These are phyloP conservation scores for Arthrocladium fulminans DNA, from an alignment of 2,329 filamentous ascomycete genomes.

Conservation along the genomic window DNA sequence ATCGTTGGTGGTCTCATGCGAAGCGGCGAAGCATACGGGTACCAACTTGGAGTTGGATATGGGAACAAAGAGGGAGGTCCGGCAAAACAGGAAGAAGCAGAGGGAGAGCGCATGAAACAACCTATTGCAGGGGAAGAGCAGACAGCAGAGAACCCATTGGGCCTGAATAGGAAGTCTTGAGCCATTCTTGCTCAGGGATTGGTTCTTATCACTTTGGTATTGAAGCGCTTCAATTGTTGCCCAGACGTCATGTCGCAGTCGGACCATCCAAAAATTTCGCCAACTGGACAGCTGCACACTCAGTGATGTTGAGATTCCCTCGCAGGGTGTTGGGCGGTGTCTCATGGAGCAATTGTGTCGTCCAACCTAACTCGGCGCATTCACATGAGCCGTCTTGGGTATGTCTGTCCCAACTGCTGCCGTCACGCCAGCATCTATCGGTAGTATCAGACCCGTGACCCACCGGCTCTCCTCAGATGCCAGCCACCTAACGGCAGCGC, in stretches of 20 bases:
- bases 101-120: constrained; percentile 19
- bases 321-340: not conserved
- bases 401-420: constrained; percentile 36
- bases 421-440: constrained; percentile 42
- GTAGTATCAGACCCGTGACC: constrained; percentile 42
- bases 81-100: constrained; percentile 19
- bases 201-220: too few species aligned
- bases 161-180: constrained; percentile 15
- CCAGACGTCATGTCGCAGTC: too few species aligned
- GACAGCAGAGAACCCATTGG: constrained; percentile 23
- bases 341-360: not conserved
- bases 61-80: constrained; percentile 23
- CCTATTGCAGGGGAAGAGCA: constrained; percentile 23
- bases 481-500: constrained; percentile 44
- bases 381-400: constrained; percentile 31
- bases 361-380: constrained; percentile 14
- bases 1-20: constrained; percentile 22
- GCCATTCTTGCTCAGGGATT: too few species aligned
- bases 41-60: constrained; percentile 19
- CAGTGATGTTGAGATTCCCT: too few species aligned
- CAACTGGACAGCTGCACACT: too few species aligned
- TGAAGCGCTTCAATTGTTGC: too few species aligned
- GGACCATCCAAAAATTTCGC: too few species aligned
- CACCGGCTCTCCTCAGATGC: constrained; percentile 45
- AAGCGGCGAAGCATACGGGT: constrained; percentile 20